A percentile compares a stretch with the other conserved stretches of the same genome.
phyloP scores from a whole-genome alignment of 1,139 yeast species.

The Suhomyces atakaporum region DNA sequence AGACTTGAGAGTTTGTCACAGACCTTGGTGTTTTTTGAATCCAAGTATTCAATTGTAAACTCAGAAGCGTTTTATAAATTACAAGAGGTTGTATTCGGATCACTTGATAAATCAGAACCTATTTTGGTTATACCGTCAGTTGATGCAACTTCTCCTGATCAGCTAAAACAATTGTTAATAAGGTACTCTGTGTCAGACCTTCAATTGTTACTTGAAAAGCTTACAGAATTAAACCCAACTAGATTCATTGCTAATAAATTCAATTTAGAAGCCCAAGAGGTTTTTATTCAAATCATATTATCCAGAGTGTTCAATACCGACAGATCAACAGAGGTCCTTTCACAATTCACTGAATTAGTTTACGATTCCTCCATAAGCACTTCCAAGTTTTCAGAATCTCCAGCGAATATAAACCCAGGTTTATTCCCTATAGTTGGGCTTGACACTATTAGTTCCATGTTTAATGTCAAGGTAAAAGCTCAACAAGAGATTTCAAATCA shows the following conservation, averaged over 20 bases:
- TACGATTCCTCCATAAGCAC: not conserved
- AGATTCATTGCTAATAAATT: not conserved
- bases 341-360: not conserved
- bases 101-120: slow-evolving; percentile 3
- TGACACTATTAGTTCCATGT: not conserved
- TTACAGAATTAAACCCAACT: not conserved
- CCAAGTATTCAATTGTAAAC: not conserved
- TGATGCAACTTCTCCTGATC: slow-evolving; percentile 1
- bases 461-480: not conserved
- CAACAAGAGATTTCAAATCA: slow-evolving; percentile 18
- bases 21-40: slow-evolving; percentile 1
- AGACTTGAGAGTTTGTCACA: slow-evolving; percentile 2
- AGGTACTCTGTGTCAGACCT: slow-evolving; percentile 2
- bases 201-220: not conserved
- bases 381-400: not conserved
- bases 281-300: not conserved
- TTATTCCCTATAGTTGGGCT: not conserved
- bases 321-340: not conserved
- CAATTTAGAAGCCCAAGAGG: not conserved
- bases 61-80: slow-evolving; percentile 3
- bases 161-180: slow-evolving; percentile 3
- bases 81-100: slow-evolving; percentile 6
- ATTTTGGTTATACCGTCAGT: slow-evolving; percentile 5
- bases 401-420: not conserved
- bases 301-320: not conserved